Conservation (phyloP, 768 basidiomycete species). For the Termitomyces sp. region DNA sequence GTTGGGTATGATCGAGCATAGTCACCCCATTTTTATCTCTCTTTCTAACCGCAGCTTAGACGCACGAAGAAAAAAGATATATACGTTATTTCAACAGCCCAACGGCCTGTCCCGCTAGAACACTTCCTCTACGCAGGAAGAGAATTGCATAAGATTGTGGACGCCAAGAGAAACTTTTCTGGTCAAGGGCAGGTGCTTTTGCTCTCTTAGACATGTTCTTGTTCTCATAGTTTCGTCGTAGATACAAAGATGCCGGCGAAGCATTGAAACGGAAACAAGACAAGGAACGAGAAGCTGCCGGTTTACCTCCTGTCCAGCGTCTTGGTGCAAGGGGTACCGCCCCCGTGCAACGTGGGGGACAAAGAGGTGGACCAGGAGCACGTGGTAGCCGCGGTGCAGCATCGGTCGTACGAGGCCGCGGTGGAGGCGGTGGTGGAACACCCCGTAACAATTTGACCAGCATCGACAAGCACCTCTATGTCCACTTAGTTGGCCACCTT, state of each 20-base stretch:
- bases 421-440: conserved; percentile 33
- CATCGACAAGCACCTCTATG: conserved; percentile 88
- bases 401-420: conserved; percentile 29
- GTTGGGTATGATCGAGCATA: conserved; percentile 67
- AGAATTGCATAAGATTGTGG: conserved; percentile 90
- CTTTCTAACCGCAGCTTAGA: conserved; percentile 32
- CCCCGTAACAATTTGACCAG: conserved; percentile 58
- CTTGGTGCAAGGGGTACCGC: conserved; percentile 76
- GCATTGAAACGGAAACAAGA: conserved; percentile 92
- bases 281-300: conserved; percentile 95
- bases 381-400: conserved; percentile 35
- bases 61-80: conserved; percentile 99
- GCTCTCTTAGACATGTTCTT: background rate
- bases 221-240: conserved; percentile 21
- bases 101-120: conserved; percentile 94
- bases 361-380: conserved; percentile 38
- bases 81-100: conserved; percentile 95
- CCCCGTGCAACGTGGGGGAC: conserved; percentile 48
- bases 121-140: conserved; percentile 95
- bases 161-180: conserved; percentile 70
- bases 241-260: conserved; percentile 88
- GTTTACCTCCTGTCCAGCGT: conserved; percentile 79
- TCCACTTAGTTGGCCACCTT: conserved; percentile 82
- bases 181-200: conserved; percentile 52
- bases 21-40: background rate